Evolutionary conservation across 2,329 filamentous ascomycete genomes (phyloP), one percentile per base, ranked within the genome.

Genomic region (Passalora sequoiae): DNA sequence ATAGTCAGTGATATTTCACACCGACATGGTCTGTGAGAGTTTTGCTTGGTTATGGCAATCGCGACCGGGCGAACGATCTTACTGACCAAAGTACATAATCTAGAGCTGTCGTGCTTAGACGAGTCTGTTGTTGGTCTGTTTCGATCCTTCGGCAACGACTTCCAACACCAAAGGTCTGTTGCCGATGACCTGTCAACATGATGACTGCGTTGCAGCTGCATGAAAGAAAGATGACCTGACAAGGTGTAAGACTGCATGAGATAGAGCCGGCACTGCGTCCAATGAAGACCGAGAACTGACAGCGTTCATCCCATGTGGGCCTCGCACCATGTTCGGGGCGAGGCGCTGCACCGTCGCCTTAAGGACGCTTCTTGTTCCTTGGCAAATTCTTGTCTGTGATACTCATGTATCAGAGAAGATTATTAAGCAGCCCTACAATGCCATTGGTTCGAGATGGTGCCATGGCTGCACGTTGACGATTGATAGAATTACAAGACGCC

Each of bases 381-480:
- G 44, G 49, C 47, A 38, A 29, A 46, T 28, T 40, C 50, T 53
- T 49, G 44, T 40, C 30, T 27, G 12, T 39, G 16, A 9, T n/a
- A 28, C 25, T 36, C 35, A 51, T 49, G 50, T 47, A 51, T 49
- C 47, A 40, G 39, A 22, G 29, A 24, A 17, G 48, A 49, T 50
- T 43, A 55, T n/a, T 51, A 40, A 50, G 32, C 46, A 49, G 51
- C 48, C 48, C 43, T 51, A 51, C 29, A 32, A 42, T 36, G 12
- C 12, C 12, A 27, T 27, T 7, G n/a, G n/a, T n/a, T n/a, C n/a
- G n/a, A n/a, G n/a, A n/a, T n/a, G n/a, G n/a, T n/a, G n/a, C n/a
- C n/a, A n/a, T n/a, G n/a, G n/a, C n/a, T n/a, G n/a, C n/a, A n/a
- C n/a, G n/a, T n/a, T n/a, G n/a, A n/a, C n/a, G n/a, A n/a, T n/a